Evolutionary conservation across 768 basidiomycete species (phyloP).

Genomic region (Podaxis sp.): DNA sequence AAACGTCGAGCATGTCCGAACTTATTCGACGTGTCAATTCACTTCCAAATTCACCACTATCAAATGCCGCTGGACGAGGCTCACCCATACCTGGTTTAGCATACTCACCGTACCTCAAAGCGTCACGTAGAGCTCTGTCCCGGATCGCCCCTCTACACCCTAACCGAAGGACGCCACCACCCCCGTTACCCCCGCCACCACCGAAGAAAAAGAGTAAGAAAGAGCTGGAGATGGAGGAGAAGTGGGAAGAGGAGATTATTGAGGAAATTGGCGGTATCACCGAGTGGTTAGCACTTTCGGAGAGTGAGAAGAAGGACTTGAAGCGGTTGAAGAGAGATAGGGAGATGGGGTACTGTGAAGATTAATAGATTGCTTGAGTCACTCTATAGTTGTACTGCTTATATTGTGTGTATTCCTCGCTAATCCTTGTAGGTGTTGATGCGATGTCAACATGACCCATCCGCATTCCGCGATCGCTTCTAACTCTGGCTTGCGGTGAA

Average conservation of each 20-base stretch:
- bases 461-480: background rate
- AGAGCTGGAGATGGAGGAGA: conserved; percentile 71
- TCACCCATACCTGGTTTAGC: conserved; percentile 25
- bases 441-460: background rate
- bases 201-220: conserved; percentile 81
- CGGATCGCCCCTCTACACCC: conserved; percentile 77
- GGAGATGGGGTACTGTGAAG: conserved; percentile 63
- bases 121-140: conserved; percentile 60
- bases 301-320: conserved; percentile 51
- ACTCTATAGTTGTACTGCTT: conserved; percentile 2
- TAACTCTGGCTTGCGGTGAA: background rate
- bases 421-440: background rate
- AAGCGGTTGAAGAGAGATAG: conserved; percentile 61
- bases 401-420: background rate
- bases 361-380: conserved; percentile 25
- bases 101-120: conserved; percentile 67
- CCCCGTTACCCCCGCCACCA: conserved; percentile 67
- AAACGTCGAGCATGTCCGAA: conserved; percentile 68
- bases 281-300: conserved; percentile 48
- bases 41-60: conserved; percentile 62
- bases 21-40: conserved; percentile 73
- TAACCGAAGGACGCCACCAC: conserved; percentile 72
- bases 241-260: conserved; percentile 77
- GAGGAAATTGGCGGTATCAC: conserved; percentile 72
- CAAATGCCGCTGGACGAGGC: conserved; percentile 16